Base-by-base conservation (phyloP, 2,329 filamentous ascomycete species). In the Trichophyton benhamiae region DNA sequence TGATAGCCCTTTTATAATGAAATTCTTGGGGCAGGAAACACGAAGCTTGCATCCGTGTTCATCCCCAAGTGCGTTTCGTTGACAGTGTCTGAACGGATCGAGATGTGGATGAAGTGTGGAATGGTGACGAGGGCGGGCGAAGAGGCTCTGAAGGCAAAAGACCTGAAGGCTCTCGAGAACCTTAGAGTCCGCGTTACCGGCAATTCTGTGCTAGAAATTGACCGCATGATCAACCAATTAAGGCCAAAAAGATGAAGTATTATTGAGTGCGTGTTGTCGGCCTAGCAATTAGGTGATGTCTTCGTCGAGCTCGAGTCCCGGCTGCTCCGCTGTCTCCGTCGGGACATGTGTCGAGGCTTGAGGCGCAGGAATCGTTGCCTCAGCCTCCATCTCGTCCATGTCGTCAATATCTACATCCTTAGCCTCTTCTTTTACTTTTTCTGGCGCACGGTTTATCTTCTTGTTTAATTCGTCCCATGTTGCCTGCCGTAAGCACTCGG, bases 81-180 rank as follows among this genome's bases (percentile, higher is more conserved):
- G 55, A 81, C 85, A 52, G 78, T 82, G 0, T 81, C 83, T 2
- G 87, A 91, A 68, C 79, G 86, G 2, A 86, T 96, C 61, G 83
- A 87, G 66, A 96, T 99, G 92, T 99, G 91, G 82, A 86, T 95
- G 68, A 96, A 96, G 76, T 97, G 94, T 73, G 92, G 92, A 17
- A 83, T 96, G 85, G 79, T 90, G 52, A 82, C 87, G 30, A 91
- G 89, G 75, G 94, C 94, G 1, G 94, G 88, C 3, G 91, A 97
- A 75, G 94, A 97, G 76, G 92, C 94, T 2, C 81, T 91, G 63
- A 89, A 86, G 76, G 80, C 83, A 63, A 95, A 88, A 74, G 89
- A 99, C 71, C 78, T 83, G 57, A 86, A 86, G 67, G 78, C 86
- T n/a, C 84, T 95, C 75, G 83, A 87, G 67, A 80, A 85, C 59